These are phyloP conservation scores for Debaryomycetaceae sp. DNA, from an alignment of 1,139 yeast species.

Conservation along the genomic window DNA sequence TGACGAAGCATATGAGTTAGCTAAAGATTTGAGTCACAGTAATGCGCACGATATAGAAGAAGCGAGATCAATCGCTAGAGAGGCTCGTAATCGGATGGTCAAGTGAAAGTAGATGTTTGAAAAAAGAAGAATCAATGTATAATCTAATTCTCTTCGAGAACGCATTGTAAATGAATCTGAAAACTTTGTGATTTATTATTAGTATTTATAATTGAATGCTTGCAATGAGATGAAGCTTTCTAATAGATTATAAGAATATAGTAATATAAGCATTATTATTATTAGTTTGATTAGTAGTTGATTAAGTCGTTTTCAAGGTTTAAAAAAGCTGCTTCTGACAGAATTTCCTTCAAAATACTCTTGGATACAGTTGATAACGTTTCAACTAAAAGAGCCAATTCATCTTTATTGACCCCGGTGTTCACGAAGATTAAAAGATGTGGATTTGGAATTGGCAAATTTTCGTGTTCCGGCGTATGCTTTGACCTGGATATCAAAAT, in stretches of 20 bases:
- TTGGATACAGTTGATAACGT: constrained; percentile 16
- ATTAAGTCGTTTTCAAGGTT: constrained; percentile 18
- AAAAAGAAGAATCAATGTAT: background rate
- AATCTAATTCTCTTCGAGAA: too few relatives aligned
- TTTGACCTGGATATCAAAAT: constrained; percentile 70
- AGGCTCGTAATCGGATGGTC: constrained; percentile 50
- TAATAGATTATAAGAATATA: background rate
- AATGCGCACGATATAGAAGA: constrained; percentile 86
- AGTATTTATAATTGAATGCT: background rate
- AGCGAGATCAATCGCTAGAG: constrained; percentile 80
- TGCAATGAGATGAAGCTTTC: background rate
- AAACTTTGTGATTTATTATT: too few relatives aligned
- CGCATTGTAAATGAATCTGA: too few relatives aligned
- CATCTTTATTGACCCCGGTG: constrained; percentile 51
- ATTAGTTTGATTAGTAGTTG: constrained; percentile 6
- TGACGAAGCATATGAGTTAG: constrained; percentile 70
- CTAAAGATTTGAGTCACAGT: constrained; percentile 72
- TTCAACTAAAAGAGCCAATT: constrained; percentile 32
- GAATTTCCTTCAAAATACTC: constrained; percentile 15
- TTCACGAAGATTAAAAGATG: constrained; percentile 64
- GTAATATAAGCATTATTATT: background rate
- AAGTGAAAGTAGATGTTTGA: constrained; percentile 3
- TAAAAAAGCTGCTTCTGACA: constrained; percentile 15
- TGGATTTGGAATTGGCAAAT: constrained; percentile 67
- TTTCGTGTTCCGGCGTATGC: constrained; percentile 68